Evolutionary conservation across 768 basidiomycete genomes (phyloP).

Genomic region (Dacryopinax spathularia): DNA sequence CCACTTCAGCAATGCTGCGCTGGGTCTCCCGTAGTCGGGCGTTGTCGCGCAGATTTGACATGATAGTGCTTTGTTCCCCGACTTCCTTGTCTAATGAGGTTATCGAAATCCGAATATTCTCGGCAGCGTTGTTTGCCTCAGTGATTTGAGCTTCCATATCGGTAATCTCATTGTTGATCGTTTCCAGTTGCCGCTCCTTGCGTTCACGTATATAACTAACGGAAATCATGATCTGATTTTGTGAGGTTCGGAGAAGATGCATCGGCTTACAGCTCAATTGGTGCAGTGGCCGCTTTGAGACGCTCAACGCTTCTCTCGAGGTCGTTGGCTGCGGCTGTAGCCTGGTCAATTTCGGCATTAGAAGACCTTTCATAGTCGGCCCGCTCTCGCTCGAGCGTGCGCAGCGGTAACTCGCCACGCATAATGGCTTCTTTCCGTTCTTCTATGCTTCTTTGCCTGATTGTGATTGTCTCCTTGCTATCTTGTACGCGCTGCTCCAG

Average conservation of each 20-base stretch:
- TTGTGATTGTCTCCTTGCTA: constrained; percentile 43
- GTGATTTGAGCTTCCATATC: constrained; percentile 34
- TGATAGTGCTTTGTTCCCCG: constrained; percentile 50
- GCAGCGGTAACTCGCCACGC: constrained; percentile 51
- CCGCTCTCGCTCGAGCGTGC: constrained; percentile 44
- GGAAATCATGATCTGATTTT: too few species aligned
- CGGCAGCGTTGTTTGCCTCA: constrained; percentile 29
- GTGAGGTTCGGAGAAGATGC: too few species aligned
- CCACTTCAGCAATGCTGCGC: constrained; percentile 49
- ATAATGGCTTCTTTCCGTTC: constrained; percentile 47
- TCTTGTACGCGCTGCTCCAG: constrained; percentile 42
- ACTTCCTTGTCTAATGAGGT: constrained; percentile 61
- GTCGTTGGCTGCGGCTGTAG: constrained; percentile 46
- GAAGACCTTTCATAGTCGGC: constrained; percentile 37
- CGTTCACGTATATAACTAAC: background rate
- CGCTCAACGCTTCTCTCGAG: constrained; percentile 27
- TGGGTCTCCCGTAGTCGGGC: constrained; percentile 56
- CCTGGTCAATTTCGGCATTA: constrained; percentile 34
- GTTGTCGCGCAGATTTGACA: constrained; percentile 70
- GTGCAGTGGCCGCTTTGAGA: background rate
- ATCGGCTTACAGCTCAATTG: background rate
- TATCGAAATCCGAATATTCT: constrained; percentile 32
- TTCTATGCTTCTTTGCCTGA: constrained; percentile 36
- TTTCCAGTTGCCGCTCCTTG: constrained; percentile 7
- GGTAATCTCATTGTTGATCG: constrained; percentile 44